phyloP scores from a whole-genome alignment of 495 filamentous ascomycete genomes.

The Trichocladium uniseriatum region DNA sequence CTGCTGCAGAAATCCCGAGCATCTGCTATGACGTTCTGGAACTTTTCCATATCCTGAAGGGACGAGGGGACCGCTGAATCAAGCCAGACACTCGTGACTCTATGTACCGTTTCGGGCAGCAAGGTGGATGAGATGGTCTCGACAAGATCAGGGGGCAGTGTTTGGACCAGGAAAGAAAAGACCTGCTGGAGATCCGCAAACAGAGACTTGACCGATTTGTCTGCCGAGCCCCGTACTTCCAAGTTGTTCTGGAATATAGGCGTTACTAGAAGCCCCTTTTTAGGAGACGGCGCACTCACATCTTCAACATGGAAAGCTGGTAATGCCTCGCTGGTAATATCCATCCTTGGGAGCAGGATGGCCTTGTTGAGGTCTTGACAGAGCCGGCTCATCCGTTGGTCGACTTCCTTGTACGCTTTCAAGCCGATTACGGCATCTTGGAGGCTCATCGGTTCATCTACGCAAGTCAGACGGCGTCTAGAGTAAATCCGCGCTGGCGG shows the following conservation, averaged over 20 bases:
- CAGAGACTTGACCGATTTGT: constrained; percentile 36
- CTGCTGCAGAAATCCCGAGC: constrained; percentile 53
- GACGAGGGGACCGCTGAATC: constrained; percentile 64
- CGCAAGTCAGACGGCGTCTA: constrained; percentile 18
- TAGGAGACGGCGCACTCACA: constrained; percentile 24
- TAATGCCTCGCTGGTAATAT: constrained; percentile 20
- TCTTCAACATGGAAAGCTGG: constrained; percentile 30
- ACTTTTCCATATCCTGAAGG: constrained; percentile 56
- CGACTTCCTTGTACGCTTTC: constrained; percentile 43
- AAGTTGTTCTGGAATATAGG: constrained; percentile 22
- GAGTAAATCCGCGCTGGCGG: neutral
- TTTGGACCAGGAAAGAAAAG: constrained; percentile 54
- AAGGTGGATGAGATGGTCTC: constrained; percentile 54
- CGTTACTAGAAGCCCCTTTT: constrained; percentile 15
- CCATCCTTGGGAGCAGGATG: constrained; percentile 43
- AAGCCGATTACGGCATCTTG: constrained; percentile 40
- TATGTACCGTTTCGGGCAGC: constrained; percentile 54
- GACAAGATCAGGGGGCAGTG: constrained; percentile 55
- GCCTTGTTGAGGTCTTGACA: constrained; percentile 43
- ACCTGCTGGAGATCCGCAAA: constrained; percentile 53
- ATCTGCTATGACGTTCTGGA: constrained; percentile 53
- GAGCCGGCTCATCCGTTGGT: constrained; percentile 39
- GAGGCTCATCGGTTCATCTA: constrained; percentile 40
- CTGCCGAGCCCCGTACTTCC: constrained; percentile 24
- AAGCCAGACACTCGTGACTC: constrained; percentile 63